A percentile compares a stretch with the other conserved stretches of the same genome.
Conservation (phyloP, 208 protist species). For the Tritrichomonas foetus region DNA sequence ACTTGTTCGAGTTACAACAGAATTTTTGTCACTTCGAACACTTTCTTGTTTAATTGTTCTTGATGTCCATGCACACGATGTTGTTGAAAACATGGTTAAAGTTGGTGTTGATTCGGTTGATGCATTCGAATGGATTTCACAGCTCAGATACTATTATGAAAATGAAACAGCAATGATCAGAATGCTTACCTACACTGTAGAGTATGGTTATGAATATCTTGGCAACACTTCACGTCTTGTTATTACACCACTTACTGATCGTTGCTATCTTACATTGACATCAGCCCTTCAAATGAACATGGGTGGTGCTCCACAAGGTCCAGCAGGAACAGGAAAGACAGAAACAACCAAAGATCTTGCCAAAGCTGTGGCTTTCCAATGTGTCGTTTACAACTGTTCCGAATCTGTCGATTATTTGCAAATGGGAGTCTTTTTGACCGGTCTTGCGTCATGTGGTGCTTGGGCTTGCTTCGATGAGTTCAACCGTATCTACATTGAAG, state of each 20-base stretch:
- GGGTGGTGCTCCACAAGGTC: constrained; percentile 64
- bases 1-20: constrained; percentile 74
- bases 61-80: constrained; percentile 89
- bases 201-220: constrained; percentile 61
- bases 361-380: constrained; percentile 61
- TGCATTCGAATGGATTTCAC: constrained; percentile 83
- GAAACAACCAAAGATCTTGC: constrained; percentile 67
- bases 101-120: constrained; percentile 67
- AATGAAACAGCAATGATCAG: constrained; percentile 48
- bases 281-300: constrained; percentile 63
- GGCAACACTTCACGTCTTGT: constrained; percentile 58
- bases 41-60: constrained; percentile 90
- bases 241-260: constrained; percentile 61
- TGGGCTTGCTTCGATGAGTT: constrained; percentile 70
- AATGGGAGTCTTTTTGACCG: constrained; percentile 59
- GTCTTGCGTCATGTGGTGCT: constrained; percentile 55
- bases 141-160: constrained; percentile 51
- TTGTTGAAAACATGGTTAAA: constrained; percentile 80
- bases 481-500: constrained; percentile 63
- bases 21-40: constrained; percentile 74
- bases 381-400: constrained; percentile 94
- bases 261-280: constrained; percentile 71
- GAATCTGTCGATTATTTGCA: constrained; percentile 70
- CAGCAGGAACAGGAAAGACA: constrained; percentile 69
- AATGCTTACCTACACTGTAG: constrained; percentile 54